Evolutionary conservation across 108 stramenopile species (phyloP), one percentile per base, ranked within the genome.

Genomic region (Asterionellopsis glacialis): DNA sequence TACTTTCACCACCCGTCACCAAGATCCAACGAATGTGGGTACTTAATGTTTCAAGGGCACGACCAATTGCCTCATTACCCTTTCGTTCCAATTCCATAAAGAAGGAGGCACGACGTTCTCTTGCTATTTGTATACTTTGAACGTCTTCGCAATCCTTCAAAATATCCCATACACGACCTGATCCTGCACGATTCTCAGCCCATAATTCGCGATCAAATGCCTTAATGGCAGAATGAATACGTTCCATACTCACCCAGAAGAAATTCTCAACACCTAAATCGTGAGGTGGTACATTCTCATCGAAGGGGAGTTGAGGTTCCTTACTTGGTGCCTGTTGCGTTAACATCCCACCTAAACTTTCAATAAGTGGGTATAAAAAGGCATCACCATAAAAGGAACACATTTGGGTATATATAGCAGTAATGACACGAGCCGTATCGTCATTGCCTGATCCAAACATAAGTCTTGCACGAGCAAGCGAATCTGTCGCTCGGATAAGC

Each of bases 11-110:
- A 18, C 87, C 90, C 22, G 83, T 73, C 5, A 91, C 87, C 40
- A 91, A 56, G 19, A 91, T 80, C 90, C 90, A 91, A 22, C 84
- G 87, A 59, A 91, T 84, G 59, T 91, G 90, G 28, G 82, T 78
- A 63, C 85, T 86, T 22, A 91, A 40, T 1, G 90, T 87, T 54
- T 88, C 83, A 48, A 91, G 62, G 6, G 90, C 90, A 51, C 75
- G 67, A 48, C 84, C 41, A 61, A 88, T 87, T 0, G 85, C 83
- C 38, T 79, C 79, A 68, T 91, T 87, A 45, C 90, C 90, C 41
- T 84, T 71, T 47, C 81, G 74, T 58, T 91, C 90, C 39, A 91
- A 59, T 57, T 91, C 87, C 25, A 79, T 73, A 52, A 86, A 91
- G 62, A 91, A 88, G 41, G 68, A 58, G 26, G 84, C 50, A 0